Evolutionary conservation across 306 rosid species (phyloP), one percentile per base, ranked within the genome.

Genomic region (Vicia sativa): DNA sequence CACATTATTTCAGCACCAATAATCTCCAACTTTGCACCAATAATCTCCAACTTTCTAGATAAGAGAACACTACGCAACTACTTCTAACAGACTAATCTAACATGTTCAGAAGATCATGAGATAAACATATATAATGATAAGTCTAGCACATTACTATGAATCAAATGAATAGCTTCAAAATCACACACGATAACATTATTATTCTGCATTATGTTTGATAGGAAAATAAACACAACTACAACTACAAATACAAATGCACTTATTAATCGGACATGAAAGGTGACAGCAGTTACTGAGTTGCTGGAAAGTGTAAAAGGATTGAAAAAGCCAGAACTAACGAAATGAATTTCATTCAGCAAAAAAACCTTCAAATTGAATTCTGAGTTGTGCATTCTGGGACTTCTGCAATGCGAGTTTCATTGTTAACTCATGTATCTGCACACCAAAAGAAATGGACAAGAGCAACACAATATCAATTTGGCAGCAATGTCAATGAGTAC

Each of bases 351-450:
- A 56, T 61, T 48, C 10, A 71, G 65, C 35, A 13, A 79, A 86
- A 68, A 68, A 44, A 90, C 98, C 98, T 90, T 90, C 96, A 79
- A 84, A 90, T 54, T 89, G 96, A 68, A 71, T 85, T 85, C 83
- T 80, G 18, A 92, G 83, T 82, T 86, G 93, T 11, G 84, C 69
- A 83, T 88, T 90, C 75, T 86, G 96, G 48, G 91, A 83, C 79
- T 92, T 92, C 81, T 90, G 98, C 81, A 86, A 71, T 41, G 96
- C 93, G 42, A 90, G 88, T 65, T 92, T 90, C 93, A 83, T 67
- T 0, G 81, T 68, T 72, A 92, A 74, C 71, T 92, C 96, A 77
- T 90, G 96, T 58, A 92, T 87, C 98, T 90, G 90, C 70, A 57
- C 67, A 71, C 10, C 49, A 63, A 25, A 63, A 56, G 10, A 46